Evolutionary conservation across 129 eudicot genomes (phyloP).

Genomic region (Flaveria bidentis): DNA sequence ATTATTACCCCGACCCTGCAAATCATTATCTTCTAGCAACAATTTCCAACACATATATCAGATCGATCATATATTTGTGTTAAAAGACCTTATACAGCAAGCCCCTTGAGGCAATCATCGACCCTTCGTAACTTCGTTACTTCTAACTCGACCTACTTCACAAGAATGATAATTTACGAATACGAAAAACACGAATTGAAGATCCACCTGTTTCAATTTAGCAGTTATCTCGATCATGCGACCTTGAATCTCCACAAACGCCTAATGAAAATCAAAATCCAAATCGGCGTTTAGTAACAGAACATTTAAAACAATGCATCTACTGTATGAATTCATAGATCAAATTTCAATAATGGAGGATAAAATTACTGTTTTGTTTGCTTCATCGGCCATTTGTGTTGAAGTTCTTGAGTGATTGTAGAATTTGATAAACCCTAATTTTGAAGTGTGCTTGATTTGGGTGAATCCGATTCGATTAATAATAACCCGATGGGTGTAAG

Average conservation of each 20-base stretch:
- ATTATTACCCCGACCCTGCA: too few species aligned
- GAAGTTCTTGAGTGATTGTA: not conserved
- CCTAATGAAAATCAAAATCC: conserved; percentile 38
- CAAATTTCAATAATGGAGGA: not conserved
- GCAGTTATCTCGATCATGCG: conserved; percentile 91
- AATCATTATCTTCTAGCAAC: not conserved
- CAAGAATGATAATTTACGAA: not conserved
- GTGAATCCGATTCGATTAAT: not conserved
- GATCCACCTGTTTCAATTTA: conserved; percentile 75
- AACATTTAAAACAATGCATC: conserved; percentile 1
- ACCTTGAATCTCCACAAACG: conserved; percentile 89
- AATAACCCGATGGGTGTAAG: not conserved
- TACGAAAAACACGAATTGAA: not conserved
- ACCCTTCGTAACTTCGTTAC: not conserved
- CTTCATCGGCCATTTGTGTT: conserved; percentile 83
- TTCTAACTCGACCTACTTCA: not conserved
- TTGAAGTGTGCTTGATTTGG: conserved; percentile 18
- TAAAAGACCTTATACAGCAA: not conserved
- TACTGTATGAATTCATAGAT: not conserved
- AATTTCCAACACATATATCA: not conserved
- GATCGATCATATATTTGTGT: not conserved
- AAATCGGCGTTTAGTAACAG: conserved; percentile 11
- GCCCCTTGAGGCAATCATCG: not conserved
- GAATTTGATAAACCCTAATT: conserved; percentile 42
- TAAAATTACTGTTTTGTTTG: conserved; percentile 56